Evolutionary conservation across 768 basidiomycete species (phyloP), one percentile per base, ranked within the genome.

Genomic region (Boletus fagicola): DNA sequence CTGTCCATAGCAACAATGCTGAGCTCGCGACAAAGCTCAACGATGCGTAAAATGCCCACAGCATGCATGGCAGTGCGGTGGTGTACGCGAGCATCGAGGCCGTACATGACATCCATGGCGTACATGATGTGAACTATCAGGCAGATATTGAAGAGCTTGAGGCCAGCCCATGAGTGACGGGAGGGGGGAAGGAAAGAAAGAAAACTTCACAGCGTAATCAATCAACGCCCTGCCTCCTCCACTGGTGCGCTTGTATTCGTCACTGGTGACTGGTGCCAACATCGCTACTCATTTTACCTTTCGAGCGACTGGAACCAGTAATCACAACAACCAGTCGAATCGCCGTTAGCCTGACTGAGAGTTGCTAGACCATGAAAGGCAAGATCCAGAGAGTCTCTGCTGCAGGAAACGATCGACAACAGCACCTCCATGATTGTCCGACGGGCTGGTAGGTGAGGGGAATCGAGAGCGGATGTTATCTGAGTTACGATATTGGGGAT

Each of bases 251-350:
- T 26, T 26, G 26, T 26, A 26, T 26, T 26, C 4, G 26, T 26
- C 84, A 46, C 82, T 83, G 59, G n/a, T n/a, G n/a, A 46, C 82
- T 83, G 59, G 80, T 76, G 56, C 83, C 97, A 7, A 98, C 97
- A 40, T 90, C 72, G 68, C 91, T 97, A 1, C 97, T 97, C 92
- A 97, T 94, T 70, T 87, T 88, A 2, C 96, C 96, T 53, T 62
- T 93, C 89, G 61, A 95, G 76, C 0, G 86, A 87, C 63, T 85
- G 87, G 69, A 98, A 91, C 95, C 94, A 98, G 64, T 84, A 94
- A 59, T 86, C 86, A 69, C 92, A 98, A 53, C 77, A 82, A 35
- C 83, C 82, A n/a, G 78, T 77, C 15, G 78, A 82, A 51, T 80
- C 75, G 51, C 75, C 68, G 60, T 92, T 91, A 5, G 83, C 74